Evolutionary conservation across 805 yeast species (phyloP), one percentile per base, ranked within the genome.

Genomic region (Candida vaughaniae): DNA sequence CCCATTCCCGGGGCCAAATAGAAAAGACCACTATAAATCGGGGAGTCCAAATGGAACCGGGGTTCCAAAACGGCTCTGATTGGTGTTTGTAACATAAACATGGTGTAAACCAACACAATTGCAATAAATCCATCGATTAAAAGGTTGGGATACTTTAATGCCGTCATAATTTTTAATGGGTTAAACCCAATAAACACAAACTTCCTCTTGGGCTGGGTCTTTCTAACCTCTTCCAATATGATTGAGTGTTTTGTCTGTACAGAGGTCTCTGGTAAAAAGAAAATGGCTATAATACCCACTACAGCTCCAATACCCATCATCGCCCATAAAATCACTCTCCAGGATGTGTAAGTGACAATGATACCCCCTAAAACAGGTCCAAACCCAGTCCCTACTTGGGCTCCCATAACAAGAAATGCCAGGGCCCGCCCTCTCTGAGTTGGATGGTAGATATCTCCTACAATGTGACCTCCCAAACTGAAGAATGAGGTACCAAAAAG

Each of bases 1-100:
- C 84, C 84, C n/a, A 55, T 10, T 1, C 82, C 82, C 0, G 82
- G 81, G 3, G 82, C 72, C 3, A 78, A 51, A 45, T 77, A 78
- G 47, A 78, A 77, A 15, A 78, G 52, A 0, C 78, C 70, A 27
- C 78, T 75, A 39, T 64, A 65, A 2, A 78, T 49, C 0, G 83
- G 82, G 14, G 65, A 48, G 0, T 60, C 60, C 20, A 78, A 53
- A 28, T 69, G 48, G 56, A 77, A 78, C 38, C 82, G 50, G 3
- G 82, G 82, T 46, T 76, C 76, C 36, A 78, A 66, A 7, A 77
- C 77, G 29, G 69, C 64, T 45, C 81, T 53, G 29, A 78, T 76
- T 1, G 83, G 83, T 0, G 82, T 77, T 35, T 75, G 52, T 14
- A 76, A 45, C 3, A 66, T 52, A 47, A 71, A 76, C 82, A 77